phyloP scores from a whole-genome alignment of 2,329 filamentous ascomycete genomes.

The Nigrospora sphaerica region DNA sequence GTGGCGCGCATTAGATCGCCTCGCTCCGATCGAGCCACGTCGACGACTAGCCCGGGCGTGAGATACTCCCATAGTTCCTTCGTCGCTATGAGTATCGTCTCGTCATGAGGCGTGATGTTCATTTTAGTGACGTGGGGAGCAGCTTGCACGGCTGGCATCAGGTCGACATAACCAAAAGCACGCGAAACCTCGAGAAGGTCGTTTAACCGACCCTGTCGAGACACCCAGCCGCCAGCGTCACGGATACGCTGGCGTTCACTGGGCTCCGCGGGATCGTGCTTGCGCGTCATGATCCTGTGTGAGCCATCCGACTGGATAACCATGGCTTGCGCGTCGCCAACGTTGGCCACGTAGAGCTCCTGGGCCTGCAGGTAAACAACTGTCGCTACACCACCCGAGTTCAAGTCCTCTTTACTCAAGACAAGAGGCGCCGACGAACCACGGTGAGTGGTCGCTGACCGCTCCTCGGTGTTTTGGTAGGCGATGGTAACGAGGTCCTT shows the following conservation, averaged over 20 bases:
- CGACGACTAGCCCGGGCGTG: constrained; percentile 81
- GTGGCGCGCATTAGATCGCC: constrained; percentile 90
- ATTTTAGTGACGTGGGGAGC: constrained; percentile 77
- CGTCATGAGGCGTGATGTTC: constrained; percentile 78
- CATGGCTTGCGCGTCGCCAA: constrained; percentile 93
- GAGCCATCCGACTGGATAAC: constrained; percentile 84
- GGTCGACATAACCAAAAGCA: constrained; percentile 88
- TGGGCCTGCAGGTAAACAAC: constrained; percentile 84
- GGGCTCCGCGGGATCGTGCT: constrained; percentile 87
- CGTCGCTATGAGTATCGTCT: constrained; percentile 87
- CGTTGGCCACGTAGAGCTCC: constrained; percentile 89
- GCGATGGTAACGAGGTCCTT: constrained; percentile 87
- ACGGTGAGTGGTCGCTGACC: constrained; percentile 59
- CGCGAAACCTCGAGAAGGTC: constrained; percentile 86
- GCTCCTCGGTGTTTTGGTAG: constrained; percentile 72
- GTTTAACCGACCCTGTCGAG: constrained; percentile 87
- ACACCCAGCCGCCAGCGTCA: constrained; percentile 92
- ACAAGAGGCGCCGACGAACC: constrained; percentile 66
- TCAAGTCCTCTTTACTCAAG: constrained; percentile 81
- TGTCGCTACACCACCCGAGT: constrained; percentile 85
- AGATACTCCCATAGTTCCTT: constrained; percentile 94
- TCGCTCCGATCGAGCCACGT: constrained; percentile 81
- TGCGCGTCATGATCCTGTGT: constrained; percentile 76
- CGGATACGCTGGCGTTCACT: constrained; percentile 82
- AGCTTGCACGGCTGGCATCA: constrained; percentile 89